Base-by-base conservation (phyloP, 2,329 filamentous ascomycete genomes). In the Ascochyta clinopodiicola region DNA sequence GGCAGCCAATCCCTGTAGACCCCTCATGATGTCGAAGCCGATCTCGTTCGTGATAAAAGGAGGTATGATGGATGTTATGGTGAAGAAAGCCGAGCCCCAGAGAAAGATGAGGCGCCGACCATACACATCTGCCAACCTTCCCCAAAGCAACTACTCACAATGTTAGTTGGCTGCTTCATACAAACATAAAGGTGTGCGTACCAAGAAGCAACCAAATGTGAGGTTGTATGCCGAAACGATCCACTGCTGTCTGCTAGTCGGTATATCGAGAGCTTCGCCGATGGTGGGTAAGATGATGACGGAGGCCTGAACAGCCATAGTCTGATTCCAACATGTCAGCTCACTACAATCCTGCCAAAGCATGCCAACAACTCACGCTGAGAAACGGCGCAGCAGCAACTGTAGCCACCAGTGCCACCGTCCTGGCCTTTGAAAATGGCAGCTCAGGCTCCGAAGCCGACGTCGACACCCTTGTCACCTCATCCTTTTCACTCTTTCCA, bases 41-140 rank as follows among this genome's bases (percentile, higher is more conserved):
- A 90, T 86, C 71, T 91, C 88, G 56, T 86, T 86, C 0, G 81
- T 82, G 13, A 88, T 71, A 63, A 90, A 89, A 0, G 88, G 86
- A 57, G 86, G 86, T 12, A 82, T 77, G 4, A 87, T 78, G 2
- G 84, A 84, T 0, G 83, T 82, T 1, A 81, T 71, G 0, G 86
- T 83, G 6, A 89, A 82, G 81, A 87, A 89, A 6, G 82, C 80
- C 1, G 86, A 87, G 0, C 87, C 87, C 55, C 79, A 78, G 25
- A 89, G 80, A 71, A 89, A 90, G 60, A 89, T 86, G 39, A 81
- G 76, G 8, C 86, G 81, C 69, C 88, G 87, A 51, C 87, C 86
- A 59, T 86, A 88, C 39, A 89, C 81, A 69, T 90, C 87, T 51
- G 84, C 87, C 21, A 89, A 81, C 19, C 87, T 80, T 24, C 87